Evolutionary conservation across 2,329 filamentous ascomycete genomes (phyloP).

Genomic region (Pseudocercospora crystallina): DNA sequence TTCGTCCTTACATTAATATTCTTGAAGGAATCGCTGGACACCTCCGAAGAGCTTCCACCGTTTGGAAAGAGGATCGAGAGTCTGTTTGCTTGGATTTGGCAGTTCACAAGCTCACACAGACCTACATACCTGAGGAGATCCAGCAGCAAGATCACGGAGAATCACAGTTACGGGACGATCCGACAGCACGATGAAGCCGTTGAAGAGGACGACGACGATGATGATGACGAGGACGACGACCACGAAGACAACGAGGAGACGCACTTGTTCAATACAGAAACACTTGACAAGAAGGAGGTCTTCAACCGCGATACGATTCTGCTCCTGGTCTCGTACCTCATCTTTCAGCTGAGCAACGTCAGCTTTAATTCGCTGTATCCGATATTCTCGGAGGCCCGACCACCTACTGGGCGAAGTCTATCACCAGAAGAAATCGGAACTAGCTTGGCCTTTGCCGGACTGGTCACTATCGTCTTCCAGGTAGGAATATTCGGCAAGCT

Average conservation of each 20-base stretch:
- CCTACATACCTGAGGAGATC: slow-evolving; percentile 58
- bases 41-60: slow-evolving; percentile 60
- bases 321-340: slow-evolving; percentile 79
- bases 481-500: slow-evolving; percentile 78
- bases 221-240: slow-evolving; percentile 26
- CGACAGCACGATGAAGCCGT: slow-evolving; percentile 15
- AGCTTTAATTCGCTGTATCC: slow-evolving; percentile 95
- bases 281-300: slow-evolving; percentile 59
- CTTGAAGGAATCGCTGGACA: slow-evolving; percentile 81
- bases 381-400: slow-evolving; percentile 76
- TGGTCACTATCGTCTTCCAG: slow-evolving; percentile 87
- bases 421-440: slow-evolving; percentile 79
- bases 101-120: slow-evolving; percentile 60
- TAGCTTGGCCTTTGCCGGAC: slow-evolving; percentile 78
- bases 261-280: slow-evolving; percentile 41
- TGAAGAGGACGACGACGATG: slow-evolving; percentile 22
- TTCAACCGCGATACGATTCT: slow-evolving; percentile 79
- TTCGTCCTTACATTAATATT: slow-evolving; percentile 74
- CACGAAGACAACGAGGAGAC: slow-evolving; percentile 42
- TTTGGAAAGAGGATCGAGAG: slow-evolving; percentile 59
- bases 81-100: slow-evolving; percentile 68
- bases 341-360: slow-evolving; percentile 92
- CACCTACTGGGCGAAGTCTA: slow-evolving; percentile 75
- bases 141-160: slow-evolving; percentile 16
- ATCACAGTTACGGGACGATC: slow-evolving; percentile 10